Evolutionary conservation across 768 basidiomycete genomes (phyloP).

Genomic region (Lyophyllum shimeji): DNA sequence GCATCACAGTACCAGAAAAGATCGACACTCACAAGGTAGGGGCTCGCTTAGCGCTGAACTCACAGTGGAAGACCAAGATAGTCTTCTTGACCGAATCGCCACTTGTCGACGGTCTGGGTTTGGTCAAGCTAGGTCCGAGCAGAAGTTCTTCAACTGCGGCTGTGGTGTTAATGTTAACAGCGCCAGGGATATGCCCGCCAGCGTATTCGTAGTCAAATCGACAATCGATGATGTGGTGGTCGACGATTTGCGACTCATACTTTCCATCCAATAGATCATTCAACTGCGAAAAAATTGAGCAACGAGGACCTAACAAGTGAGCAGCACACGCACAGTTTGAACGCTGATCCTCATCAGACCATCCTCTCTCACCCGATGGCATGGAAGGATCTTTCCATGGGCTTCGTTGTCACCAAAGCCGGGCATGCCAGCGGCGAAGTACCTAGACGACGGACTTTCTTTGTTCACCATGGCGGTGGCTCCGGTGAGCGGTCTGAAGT

Average conservation of each 20-base stretch:
- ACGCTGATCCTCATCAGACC: slow-evolving; percentile 88
- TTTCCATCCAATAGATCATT: slow-evolving; percentile 74
- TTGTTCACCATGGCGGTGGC: slow-evolving; percentile 52
- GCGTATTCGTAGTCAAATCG: slow-evolving; percentile 96
- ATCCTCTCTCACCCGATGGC: slow-evolving; percentile 91
- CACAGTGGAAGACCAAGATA: slow-evolving; percentile 94
- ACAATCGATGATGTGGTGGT: slow-evolving; percentile 89
- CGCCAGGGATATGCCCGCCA: slow-evolving; percentile 91
- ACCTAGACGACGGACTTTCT: slow-evolving; percentile 59
- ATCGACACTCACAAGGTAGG: slow-evolving; percentile 83
- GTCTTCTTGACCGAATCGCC: slow-evolving; percentile 77
- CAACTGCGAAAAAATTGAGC: slow-evolving; percentile 48
- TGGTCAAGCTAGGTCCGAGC: slow-evolving; percentile 53
- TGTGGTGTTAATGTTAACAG: slow-evolving; percentile 88
- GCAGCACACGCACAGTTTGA: slow-evolving; percentile 61
- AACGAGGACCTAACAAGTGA: slow-evolving; percentile 2
- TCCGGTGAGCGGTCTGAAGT: slow-evolving; percentile 74
- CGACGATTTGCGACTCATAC: slow-evolving; percentile 61
- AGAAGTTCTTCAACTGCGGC: slow-evolving; percentile 78
- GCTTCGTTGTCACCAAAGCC: slow-evolving; percentile 94
- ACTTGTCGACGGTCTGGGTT: slow-evolving; percentile 69
- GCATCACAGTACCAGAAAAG: background rate
- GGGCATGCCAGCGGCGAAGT: slow-evolving; percentile 62
- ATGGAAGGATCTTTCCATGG: slow-evolving; percentile 90
- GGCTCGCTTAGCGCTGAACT: slow-evolving; percentile 93